phyloP scores from a whole-genome alignment of 2,329 filamentous ascomycete genomes.

The Alternaria ventricosa region DNA sequence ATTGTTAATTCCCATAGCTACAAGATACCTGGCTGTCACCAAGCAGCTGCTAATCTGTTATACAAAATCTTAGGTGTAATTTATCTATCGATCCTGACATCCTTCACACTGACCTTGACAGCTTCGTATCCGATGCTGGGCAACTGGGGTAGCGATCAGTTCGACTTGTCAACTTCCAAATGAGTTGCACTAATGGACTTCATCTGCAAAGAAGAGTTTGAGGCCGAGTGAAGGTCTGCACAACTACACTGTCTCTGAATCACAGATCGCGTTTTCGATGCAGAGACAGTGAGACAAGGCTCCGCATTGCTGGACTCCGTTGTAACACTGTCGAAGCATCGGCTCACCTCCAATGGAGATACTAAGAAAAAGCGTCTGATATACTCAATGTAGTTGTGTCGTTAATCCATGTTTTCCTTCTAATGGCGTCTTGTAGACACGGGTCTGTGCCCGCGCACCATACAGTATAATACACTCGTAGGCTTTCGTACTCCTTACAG shows the following conservation, averaged over 20 bases:
- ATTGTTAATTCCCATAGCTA: background rate
- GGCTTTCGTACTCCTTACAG: conserved; percentile 25
- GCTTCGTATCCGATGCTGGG: background rate
- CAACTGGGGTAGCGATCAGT: background rate
- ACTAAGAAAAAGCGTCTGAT: background rate
- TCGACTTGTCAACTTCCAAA: background rate
- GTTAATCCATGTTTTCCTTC: conserved; percentile 3
- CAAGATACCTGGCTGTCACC: background rate
- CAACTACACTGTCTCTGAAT: background rate
- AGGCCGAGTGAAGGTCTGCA: background rate
- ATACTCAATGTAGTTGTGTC: background rate
- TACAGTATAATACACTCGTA: conserved; percentile 39
- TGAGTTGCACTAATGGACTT: background rate
- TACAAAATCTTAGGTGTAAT: background rate
- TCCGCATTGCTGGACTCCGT: background rate
- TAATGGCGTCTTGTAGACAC: conserved; percentile 9
- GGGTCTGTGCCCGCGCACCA: conserved; percentile 19
- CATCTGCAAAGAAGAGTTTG: background rate
- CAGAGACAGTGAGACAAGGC: background rate
- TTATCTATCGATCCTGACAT: background rate
- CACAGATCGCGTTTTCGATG: background rate
- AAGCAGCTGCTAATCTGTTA: background rate
- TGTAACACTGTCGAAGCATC: background rate
- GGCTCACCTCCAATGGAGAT: too few species aligned
- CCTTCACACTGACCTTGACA: background rate